These are phyloP conservation scores for Candida endomychidarum DNA, from an alignment of 805 yeast species.

Conservation along the genomic window DNA sequence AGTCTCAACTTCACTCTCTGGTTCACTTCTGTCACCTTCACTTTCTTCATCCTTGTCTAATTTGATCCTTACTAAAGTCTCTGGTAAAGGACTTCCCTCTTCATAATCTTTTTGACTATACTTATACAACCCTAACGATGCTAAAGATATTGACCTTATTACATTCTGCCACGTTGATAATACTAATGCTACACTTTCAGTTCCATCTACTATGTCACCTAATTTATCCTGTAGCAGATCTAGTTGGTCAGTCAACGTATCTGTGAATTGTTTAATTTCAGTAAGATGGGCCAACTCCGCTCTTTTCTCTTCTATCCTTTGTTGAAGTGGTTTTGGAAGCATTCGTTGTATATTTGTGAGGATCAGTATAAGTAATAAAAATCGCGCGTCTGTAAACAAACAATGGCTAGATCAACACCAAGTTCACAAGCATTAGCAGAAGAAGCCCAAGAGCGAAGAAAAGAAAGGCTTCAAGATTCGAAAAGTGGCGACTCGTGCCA, in stretches of 20 bases:
- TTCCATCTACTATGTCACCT: constrained; percentile 52
- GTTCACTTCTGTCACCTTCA: constrained; percentile 3
- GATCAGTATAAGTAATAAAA: neutral
- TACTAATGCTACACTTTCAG: constrained; percentile 58
- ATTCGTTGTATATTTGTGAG: neutral
- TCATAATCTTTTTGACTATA: constrained; percentile 46
- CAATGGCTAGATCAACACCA: constrained; percentile 22
- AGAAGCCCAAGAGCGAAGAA: constrained; percentile 12
- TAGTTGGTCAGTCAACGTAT: constrained; percentile 44
- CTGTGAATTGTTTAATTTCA: constrained; percentile 48
- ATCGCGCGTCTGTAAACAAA: constrained; percentile 11
- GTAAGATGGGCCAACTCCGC: constrained; percentile 51
- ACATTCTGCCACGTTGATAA: constrained; percentile 68
- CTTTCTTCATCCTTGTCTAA: constrained; percentile 31
- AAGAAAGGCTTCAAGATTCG: constrained; percentile 1
- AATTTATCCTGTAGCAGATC: constrained; percentile 50
- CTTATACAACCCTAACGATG: constrained; percentile 50
- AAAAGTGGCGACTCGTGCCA: neutral
- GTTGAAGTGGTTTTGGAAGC: constrained; percentile 15
- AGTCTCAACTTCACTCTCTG: too few relatives aligned
- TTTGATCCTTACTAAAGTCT: constrained; percentile 60
- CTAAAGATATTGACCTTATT: constrained; percentile 58
- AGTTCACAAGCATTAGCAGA: constrained; percentile 18
- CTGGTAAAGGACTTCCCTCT: constrained; percentile 54
- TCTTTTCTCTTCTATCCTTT: constrained; percentile 44